Base-by-base conservation (phyloP, 1,284 basidiomycete genomes). In the Xerocomus nothofagi region DNA sequence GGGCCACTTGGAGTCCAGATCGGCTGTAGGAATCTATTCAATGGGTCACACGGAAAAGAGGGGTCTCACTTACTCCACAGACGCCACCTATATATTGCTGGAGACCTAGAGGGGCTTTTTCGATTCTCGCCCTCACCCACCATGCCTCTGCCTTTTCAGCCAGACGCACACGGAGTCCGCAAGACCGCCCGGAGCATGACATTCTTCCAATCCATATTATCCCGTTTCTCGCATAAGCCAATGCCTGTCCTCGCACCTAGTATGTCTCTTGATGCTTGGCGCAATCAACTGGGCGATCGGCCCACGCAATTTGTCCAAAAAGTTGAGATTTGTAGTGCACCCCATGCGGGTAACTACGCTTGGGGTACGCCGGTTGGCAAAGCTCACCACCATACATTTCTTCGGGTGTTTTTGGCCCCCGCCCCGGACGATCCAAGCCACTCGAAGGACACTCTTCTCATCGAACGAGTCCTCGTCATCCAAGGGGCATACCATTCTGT, bases 401-500 rank as follows among this genome's bases (percentile, higher is more conserved):
- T 58, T 15, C 47, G 39, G 3, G 44, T 51, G 2, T 39, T 12
- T 2, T 9, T 60, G 33, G 32, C 2, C 6, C 37, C 55, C 1
- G 12, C 14, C 2, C 0, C 3, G 3, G 10, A 6, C 2, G 14
- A 11, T 12, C 8, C 15, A 0, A 9, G 20, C 8, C 2, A 11
- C 2, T 24, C 23, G 0, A 42, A 49, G 4, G 49, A 59, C 4
- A 40, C 34, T 0, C 5, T 56, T 2, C 53, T 61, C 4, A 17
- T 63, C 9, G 61, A 60, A 18, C 49, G 57, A 1, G 47, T 63
- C 3, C 45, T 56, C 1, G 56, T 43, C 3, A 50, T 34, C 0
- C 30, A 34, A 0, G 55, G 55, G n/a, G 37, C 20, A 4, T 49
- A 41, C 10, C 60, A 59, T 10, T 58, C 44, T 0, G 47, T 47